Evolutionary conservation across 495 filamentous ascomycete species (phyloP).

Genomic region (Podospora anserina): DNA sequence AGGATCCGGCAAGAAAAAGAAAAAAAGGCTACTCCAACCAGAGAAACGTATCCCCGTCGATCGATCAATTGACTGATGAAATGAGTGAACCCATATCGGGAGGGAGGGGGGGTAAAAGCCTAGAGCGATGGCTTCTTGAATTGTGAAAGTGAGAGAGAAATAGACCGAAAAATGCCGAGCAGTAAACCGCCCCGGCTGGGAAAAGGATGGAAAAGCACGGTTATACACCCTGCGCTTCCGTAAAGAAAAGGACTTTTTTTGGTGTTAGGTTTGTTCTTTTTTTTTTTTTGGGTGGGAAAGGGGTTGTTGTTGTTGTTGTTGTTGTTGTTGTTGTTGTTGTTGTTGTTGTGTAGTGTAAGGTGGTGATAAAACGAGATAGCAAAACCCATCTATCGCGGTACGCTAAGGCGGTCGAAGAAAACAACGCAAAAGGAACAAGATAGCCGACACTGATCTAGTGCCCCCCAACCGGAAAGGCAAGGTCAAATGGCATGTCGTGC

Average conservation of each 20-base stretch:
- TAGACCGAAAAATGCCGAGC: neutral
- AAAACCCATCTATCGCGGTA: conserved; percentile 7
- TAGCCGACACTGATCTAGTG: conserved; percentile 5
- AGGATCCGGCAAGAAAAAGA: neutral
- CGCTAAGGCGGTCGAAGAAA: conserved; percentile 13
- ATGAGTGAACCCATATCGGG: neutral
- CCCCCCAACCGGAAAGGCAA: conserved; percentile 21
- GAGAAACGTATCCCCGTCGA: neutral
- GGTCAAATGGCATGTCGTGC: conserved; percentile 32
- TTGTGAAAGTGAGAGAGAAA: neutral
- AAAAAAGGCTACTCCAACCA: neutral
- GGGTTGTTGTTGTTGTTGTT: neutral
- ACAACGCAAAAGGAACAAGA: conserved; percentile 8
- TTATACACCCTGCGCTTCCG: neutral
- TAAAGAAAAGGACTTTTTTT: neutral
- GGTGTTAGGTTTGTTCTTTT: neutral
- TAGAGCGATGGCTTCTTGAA: neutral
- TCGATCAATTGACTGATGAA: neutral
- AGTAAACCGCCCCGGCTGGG: neutral
- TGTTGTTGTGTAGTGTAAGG: neutral
- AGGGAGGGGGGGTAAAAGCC: neutral
- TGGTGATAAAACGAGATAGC: neutral
- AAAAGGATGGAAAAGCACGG: neutral
- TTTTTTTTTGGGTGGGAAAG: neutral
- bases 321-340: neutral